Evolutionary conservation across 1,139 yeast species (phyloP), one percentile per base, ranked within the genome.

Genomic region (Candida freyschussii): DNA sequence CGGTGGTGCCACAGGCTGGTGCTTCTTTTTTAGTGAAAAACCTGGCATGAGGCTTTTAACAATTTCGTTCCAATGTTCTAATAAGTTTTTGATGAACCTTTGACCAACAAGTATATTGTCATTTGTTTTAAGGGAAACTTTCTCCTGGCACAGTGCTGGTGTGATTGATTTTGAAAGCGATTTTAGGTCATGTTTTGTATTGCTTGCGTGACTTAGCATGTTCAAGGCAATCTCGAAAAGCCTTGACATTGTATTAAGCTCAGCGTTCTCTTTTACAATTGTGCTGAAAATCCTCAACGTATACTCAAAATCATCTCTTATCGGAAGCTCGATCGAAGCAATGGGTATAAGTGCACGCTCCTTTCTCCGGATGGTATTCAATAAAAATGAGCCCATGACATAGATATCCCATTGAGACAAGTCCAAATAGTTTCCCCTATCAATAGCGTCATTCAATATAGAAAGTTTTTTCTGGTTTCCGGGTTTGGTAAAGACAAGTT

Each of bases 391-490:
- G 7, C 75, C 75, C 33, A 77, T 65, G 31, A 78, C 72, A 50
- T 73, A 72, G 31, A 76, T 58, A 50, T 75, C 79, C 82, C 82
- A 77, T 41, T 63, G 67, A 53, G 83, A 61, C 57, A 76, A 41
- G 64, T 75, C 79, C 65, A 76, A 41, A 61, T 63, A 54, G 59
- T 60, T 62, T 50, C 75, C 74, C 39, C 83, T 59, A 33, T 65
- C 66, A 21, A 77, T 69, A 30, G 80, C 72, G 40, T 69, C 69
- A 37, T 62, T 58, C 26, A 77, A 56, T 11, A 76, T 66, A 34
- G 67, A 70, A 5, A 77, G 63, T 47, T 63, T 69, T 32, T 62
- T 52, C 41, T 67, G 71, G 36, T 75, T 71, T 0, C 83, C 83
- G 1, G 82, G 82, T 44, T 65, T 70, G 42, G 74, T 75, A 42